phyloP scores from a whole-genome alignment of 2,329 filamentous ascomycete species.

The Colletotrichum gigasporum region DNA sequence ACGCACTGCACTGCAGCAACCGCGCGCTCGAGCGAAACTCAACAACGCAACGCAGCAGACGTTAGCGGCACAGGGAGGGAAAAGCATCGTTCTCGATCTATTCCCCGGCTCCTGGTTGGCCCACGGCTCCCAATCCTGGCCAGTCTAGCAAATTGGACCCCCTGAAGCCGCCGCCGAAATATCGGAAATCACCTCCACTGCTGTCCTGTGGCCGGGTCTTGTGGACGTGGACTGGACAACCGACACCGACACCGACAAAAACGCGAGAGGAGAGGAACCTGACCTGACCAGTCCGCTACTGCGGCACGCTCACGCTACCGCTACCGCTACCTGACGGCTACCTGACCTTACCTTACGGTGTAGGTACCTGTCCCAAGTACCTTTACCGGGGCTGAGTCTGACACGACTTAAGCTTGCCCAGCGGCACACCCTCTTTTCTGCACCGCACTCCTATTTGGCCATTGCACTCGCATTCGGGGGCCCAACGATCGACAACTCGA shows the following conservation, averaged over 20 bases:
- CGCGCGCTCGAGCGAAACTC: slow-evolving; percentile 3
- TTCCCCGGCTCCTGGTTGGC: slow-evolving; percentile 22
- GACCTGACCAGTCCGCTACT: too few species aligned
- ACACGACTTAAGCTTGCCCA: slow-evolving; percentile 31
- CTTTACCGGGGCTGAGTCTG: slow-evolving; percentile 26
- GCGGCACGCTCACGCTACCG: too few species aligned
- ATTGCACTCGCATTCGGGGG: slow-evolving; percentile 14
- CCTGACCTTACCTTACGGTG: not conserved
- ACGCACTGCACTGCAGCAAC: not conserved
- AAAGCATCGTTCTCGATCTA: slow-evolving; percentile 23
- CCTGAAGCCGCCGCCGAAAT: slow-evolving; percentile 27
- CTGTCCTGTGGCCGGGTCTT: too few species aligned
- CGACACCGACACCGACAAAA: slow-evolving; percentile 28
- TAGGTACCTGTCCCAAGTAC: slow-evolving; percentile 4
- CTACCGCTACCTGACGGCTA: too few species aligned
- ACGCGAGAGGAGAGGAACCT: too few species aligned
- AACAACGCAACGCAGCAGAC: not conserved
- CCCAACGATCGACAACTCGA: slow-evolving; percentile 26
- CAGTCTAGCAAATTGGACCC: slow-evolving; percentile 16
- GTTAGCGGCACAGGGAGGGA: slow-evolving; percentile 2
- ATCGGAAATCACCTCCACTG: too few species aligned
- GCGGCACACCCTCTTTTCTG: slow-evolving; percentile 29
- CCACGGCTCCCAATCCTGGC: slow-evolving; percentile 6
- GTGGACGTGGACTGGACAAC: slow-evolving; percentile 29
- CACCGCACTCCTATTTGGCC: slow-evolving; percentile 23